Base-by-base conservation (phyloP, 2,329 filamentous ascomycete genomes). In the Epichloe baconii region DNA sequence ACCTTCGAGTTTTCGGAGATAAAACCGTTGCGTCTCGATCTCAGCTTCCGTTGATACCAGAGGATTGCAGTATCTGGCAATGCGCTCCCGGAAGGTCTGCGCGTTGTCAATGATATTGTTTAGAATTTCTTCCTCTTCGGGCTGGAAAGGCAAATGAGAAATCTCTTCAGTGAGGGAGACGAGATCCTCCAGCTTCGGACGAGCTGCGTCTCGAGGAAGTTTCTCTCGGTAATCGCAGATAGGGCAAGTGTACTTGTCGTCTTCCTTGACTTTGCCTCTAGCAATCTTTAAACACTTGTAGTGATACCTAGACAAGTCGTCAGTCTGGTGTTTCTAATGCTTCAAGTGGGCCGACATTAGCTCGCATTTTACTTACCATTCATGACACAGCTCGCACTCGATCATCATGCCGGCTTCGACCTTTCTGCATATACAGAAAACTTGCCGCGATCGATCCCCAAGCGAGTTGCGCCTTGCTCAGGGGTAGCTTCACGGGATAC, bases 361-460 rank as follows among this genome's bases (percentile, higher is more conserved):
- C 56, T 60, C 55, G 15, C 11, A 21, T 44, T 34, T 6, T 3
- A 73, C 82, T 73, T 67, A 90, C 93, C 93, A 98, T 71, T 98
- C 93, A 62, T 96, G 91, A 68, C 93, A 98, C 40, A 96, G 76
- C 65, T 97, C 93, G 65, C 93, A 98, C 68, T 98, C 93, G 60
- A 98, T 97, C 93, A 98, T 98, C 85, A 97, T 94, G 48, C 93
- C 93, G 38, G 91, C 89, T 68, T 98, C 93, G 6, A 88, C 80
- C 56, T 84, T 88, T 53, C 93, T 82, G 69, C 93, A 98, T 58
- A 98, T 95, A 67, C 93, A 98, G 66, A 97, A 98, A 0, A 97
- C 91, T 64, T 97, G 90, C 37, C 79, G 69, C 51, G 76, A 76
- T 35, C 71, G 82, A 60, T 85, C 77, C 59, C 74, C 76, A 71